These are phyloP conservation scores for Xylariales sp. DNA, from an alignment of 2,329 filamentous ascomycete species.

Conservation along the genomic window DNA sequence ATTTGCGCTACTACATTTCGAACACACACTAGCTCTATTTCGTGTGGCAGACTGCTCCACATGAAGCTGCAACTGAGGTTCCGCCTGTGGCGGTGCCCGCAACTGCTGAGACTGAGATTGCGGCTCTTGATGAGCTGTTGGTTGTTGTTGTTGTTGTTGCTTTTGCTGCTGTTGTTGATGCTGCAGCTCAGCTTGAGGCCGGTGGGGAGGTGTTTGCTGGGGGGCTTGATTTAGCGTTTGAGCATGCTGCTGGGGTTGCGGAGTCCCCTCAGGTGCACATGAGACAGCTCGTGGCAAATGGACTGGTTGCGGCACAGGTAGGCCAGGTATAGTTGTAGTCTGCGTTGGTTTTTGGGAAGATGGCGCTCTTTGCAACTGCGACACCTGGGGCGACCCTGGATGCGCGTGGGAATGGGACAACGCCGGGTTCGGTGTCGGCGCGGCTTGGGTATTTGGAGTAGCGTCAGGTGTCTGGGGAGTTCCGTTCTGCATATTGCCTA, in stretches of 20 bases:
- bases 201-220: conserved; percentile 2
- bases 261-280: not conserved
- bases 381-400: conserved; percentile 16
- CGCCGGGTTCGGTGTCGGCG: conserved; percentile 16
- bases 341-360: conserved; percentile 13
- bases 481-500: conserved; percentile 48
- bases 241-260: conserved; percentile 7
- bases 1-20: no score
- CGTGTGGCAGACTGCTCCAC: no score
- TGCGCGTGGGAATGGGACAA: conserved; percentile 16
- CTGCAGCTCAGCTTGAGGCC: conserved; percentile 22
- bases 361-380: conserved; percentile 11
- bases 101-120: conserved; percentile 11
- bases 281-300: not conserved
- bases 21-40: no score
- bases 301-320: conserved; percentile 12
- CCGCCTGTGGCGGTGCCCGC: no score
- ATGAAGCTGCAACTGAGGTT: conserved; percentile 10
- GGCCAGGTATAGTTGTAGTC: conserved; percentile 12
- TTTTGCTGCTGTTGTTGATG: conserved; percentile 12
- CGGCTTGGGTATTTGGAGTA: conserved; percentile 14
- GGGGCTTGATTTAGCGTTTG: conserved; percentile 5
- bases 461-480: conserved; percentile 18
- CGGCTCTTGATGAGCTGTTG: conserved; percentile 7
- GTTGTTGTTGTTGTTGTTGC: conserved; percentile 6